These are phyloP conservation scores for Vitis hybrid DNA, from an alignment of 177 flowering plant species.

Conservation along the genomic window DNA sequence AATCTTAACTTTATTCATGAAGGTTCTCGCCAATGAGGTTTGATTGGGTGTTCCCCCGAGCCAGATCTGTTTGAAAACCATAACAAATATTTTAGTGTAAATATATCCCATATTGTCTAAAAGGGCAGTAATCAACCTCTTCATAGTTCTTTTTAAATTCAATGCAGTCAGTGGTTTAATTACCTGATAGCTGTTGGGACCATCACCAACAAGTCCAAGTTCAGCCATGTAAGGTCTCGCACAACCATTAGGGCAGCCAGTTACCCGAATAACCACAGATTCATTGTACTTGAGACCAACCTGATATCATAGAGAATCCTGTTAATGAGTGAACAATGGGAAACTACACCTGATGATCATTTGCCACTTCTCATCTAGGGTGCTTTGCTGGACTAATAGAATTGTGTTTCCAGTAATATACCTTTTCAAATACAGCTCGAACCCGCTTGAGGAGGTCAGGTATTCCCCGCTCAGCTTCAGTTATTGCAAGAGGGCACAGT, in stretches of 20 bases:
- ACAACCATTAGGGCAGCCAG: constrained; percentile 99
- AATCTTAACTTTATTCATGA: constrained; percentile 76
- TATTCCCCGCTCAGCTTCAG: constrained; percentile 97
- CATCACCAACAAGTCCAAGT: constrained; percentile 98
- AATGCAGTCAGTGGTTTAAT: background rate
- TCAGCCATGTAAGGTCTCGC: constrained; percentile 99
- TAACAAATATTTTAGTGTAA: background rate
- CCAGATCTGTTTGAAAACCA: constrained; percentile 55
- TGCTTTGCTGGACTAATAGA: background rate
- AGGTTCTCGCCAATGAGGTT: constrained; percentile 51
- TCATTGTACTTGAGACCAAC: constrained; percentile 87
- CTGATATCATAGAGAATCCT: constrained; percentile 36
- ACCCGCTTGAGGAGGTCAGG: constrained; percentile 91
- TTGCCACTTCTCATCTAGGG: background rate
- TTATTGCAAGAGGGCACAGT: constrained; percentile 92
- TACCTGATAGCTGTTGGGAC: constrained; percentile 99
- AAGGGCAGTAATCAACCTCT: background rate
- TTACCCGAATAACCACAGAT: constrained; percentile 85
- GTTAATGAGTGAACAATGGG: too few relatives aligned
- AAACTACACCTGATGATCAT: too few relatives aligned
- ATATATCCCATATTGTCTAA: background rate
- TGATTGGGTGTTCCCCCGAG: constrained; percentile 83
- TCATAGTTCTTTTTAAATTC: background rate
- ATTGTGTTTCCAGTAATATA: constrained; percentile 28
- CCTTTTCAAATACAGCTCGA: constrained; percentile 93